A percentile compares a stretch with the other conserved stretches of the same genome.
phyloP scores from a whole-genome alignment of 768 basidiomycete genomes.

The Polyporus arcularius region DNA sequence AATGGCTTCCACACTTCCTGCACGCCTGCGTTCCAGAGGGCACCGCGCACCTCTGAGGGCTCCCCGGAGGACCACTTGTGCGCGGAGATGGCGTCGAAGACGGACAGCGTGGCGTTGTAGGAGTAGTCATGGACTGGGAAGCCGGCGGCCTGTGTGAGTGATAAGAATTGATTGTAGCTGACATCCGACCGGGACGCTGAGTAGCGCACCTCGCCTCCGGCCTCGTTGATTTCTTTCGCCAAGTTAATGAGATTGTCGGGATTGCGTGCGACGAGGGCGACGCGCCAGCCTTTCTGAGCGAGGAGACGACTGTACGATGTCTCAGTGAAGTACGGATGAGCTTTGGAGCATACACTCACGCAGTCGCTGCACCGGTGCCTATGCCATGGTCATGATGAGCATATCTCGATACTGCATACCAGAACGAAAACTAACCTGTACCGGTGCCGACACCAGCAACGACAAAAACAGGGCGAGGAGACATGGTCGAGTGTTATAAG shows the following conservation, averaged over 20 bases:
- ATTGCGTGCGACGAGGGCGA: conserved; percentile 40
- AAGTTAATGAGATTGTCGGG: conserved; percentile 32
- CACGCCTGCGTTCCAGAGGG: conserved; percentile 40
- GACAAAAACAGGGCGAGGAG: conserved; percentile 36
- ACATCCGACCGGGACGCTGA: not conserved
- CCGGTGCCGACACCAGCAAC: conserved; percentile 44
- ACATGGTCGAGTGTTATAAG: conserved; percentile 18
- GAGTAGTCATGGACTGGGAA: conserved; percentile 38
- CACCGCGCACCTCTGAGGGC: conserved; percentile 36
- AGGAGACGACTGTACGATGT: conserved; percentile 34
- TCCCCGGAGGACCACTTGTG: conserved; percentile 28
- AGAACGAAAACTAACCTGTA: conserved; percentile 28
- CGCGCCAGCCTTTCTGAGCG: conserved; percentile 38
- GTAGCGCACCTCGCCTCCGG: conserved; percentile 34
- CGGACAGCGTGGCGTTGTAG: conserved; percentile 28
- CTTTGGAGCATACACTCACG: conserved; percentile 28
- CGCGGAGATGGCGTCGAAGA: conserved; percentile 34
- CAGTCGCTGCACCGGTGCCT: conserved; percentile 42
- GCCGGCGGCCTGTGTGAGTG: conserved; percentile 32
- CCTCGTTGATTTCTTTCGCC: conserved; percentile 32
- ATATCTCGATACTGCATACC: not conserved
- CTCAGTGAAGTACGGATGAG: not conserved
- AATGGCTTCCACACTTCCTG: conserved; percentile 36
- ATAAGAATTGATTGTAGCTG: not conserved
- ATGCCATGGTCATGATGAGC: not conserved